A percentile compares a stretch with the other conserved stretches of the same genome.
These are phyloP conservation scores for Aspergillus carbonarius DNA, from an alignment of 2,329 filamentous ascomycete genomes.

Conservation along the genomic window DNA sequence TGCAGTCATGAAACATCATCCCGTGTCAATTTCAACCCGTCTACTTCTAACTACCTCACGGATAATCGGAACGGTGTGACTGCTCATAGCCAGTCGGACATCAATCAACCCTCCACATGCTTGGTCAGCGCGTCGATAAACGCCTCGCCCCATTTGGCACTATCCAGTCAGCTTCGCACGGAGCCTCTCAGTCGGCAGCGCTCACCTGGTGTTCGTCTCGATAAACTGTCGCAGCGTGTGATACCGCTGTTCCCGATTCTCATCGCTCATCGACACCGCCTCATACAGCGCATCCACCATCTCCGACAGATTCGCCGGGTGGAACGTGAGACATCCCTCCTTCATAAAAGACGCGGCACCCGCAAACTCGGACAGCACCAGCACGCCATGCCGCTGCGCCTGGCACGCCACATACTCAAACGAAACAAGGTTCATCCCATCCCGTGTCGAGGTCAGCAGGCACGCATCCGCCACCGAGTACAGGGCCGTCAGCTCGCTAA, in stretches of 20 bases:
- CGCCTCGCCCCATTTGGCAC: constrained; percentile 34
- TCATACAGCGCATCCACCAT: constrained; percentile 83
- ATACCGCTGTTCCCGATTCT: constrained; percentile 76
- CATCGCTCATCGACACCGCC: constrained; percentile 80
- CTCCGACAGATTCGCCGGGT: constrained; percentile 94
- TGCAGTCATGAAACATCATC: no score
- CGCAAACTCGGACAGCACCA: constrained; percentile 92
- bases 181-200: no score
- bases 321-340: constrained; percentile 84
- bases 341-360: constrained; percentile 83
- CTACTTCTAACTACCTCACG: no score
- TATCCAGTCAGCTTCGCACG: constrained; percentile 15
- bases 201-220: constrained; percentile 79
- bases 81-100: no score
- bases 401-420: constrained; percentile 97
- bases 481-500: constrained; percentile 88
- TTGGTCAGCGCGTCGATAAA: constrained; percentile 22
- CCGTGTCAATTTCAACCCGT: no score
- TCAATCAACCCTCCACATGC: not conserved
- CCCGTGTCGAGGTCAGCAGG: constrained; percentile 82
- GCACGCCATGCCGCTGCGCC: constrained; percentile 77
- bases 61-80: no score
- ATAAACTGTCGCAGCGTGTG: constrained; percentile 84
- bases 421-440: constrained; percentile 96
- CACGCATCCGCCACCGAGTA: constrained; percentile 88